Evolutionary conservation across 371 early-diverging fungal species (phyloP), one percentile per base, ranked within the genome.

Genomic region (Rhizopus microsporus): DNA sequence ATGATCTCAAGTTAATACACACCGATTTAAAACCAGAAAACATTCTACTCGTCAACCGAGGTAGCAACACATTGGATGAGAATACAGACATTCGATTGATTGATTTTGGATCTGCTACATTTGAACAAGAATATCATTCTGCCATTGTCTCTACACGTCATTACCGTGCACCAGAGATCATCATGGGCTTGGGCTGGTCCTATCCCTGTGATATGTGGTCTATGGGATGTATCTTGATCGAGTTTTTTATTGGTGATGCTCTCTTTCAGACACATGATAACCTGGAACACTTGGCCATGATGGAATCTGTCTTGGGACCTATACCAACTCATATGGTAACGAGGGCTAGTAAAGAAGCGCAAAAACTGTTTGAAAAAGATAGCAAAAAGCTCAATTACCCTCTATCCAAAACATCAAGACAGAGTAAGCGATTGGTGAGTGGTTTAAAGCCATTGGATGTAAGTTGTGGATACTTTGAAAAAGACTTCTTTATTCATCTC

Each of bases 151-250:
- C 91, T 30, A 98, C 98, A 16, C 70, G 98, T 45, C 98, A 98
- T 71, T 98, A 98, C 69, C 83, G 98, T 17, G 97, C 97, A 33
- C 98, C 98, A 4, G 98, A 98, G 71, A 94, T 98, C 67, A 94
- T 98, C 46, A 70, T 98, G 53, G 82, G 81, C 35, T 69, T 90
- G 40, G 94, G 95, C 44, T 98, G 96, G 96, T 93, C 94, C 42
- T 97, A 86, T 73, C 93, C 95, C 33, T 96, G 96, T 74, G 98
- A 97, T 72, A 89, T 97, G 63, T 98, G 98, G 98, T 96, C 96
- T 5, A 75, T 96, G 56, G 98, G 98, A 2, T 98, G 98, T 72
- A 96, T 98, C 50, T 78, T 98, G 4, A 87, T 94, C 12, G 98
- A 98, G 75, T 84, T 98, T 44, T 82, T 89, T 42, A 96, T 93